These are phyloP conservation scores for Angomonas deanei DNA, from an alignment of 208 protist species.

Conservation along the genomic window DNA sequence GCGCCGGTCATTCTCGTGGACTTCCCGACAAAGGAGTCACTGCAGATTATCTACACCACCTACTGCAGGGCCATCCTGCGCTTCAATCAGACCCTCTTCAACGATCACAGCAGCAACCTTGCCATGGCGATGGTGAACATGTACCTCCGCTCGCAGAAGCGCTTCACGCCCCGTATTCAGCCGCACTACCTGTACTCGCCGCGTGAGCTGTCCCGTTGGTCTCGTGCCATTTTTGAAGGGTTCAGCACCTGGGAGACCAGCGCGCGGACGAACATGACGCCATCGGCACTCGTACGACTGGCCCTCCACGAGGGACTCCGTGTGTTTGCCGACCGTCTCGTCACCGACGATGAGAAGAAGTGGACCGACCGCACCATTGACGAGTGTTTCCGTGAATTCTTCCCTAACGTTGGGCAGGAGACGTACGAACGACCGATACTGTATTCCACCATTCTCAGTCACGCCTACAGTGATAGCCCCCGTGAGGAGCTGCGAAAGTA, in stretches of 20 bases:
- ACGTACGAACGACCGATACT: constrained; percentile 91
- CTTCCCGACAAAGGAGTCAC: constrained; percentile 95
- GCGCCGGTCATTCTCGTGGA: constrained; percentile 97
- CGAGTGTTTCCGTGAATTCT: constrained; percentile 69
- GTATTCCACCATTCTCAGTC: constrained; percentile 94
- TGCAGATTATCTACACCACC: constrained; percentile 98
- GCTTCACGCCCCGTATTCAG: constrained; percentile 93
- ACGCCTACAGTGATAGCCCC: constrained; percentile 88
- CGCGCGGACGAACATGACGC: constrained; percentile 20
- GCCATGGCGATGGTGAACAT: constrained; percentile 95
- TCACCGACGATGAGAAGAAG: constrained; percentile 86
- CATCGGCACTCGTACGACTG: constrained; percentile 90
- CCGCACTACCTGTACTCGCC: constrained; percentile 99
- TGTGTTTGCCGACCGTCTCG: constrained; percentile 95
- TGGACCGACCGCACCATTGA: constrained; percentile 93
- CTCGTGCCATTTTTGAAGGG: constrained; percentile 95
- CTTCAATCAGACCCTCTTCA: constrained; percentile 46
- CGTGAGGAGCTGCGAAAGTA: constrained; percentile 86
- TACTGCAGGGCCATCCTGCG: constrained; percentile 96
- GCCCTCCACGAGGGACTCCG: constrained; percentile 97
- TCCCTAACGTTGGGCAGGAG: constrained; percentile 52
- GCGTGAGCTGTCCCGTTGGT: constrained; percentile 97
- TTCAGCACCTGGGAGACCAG: constrained; percentile 73
- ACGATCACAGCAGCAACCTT: constrained; percentile 45
- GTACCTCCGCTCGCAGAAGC: constrained; percentile 91